phyloP scores from a whole-genome alignment of 2,329 filamentous ascomycete genomes.

The Xylaria sp. region DNA sequence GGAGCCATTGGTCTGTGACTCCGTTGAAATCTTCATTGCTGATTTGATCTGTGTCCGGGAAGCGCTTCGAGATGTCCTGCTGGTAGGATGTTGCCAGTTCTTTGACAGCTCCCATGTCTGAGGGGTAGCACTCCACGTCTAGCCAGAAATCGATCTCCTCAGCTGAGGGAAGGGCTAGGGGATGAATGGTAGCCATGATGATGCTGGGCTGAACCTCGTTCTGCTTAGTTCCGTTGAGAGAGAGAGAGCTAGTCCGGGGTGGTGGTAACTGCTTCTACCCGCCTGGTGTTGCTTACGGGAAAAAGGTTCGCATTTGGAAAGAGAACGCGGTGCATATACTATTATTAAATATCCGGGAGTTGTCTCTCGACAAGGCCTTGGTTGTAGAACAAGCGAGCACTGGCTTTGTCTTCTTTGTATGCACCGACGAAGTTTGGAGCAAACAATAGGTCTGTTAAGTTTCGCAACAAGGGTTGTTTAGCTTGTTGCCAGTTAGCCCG shows the following conservation, averaged over 20 bases:
- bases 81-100: not conserved
- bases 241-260: not conserved
- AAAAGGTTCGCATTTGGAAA: not conserved
- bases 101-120: not conserved
- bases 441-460: too few species aligned
- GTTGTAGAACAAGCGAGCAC: not conserved
- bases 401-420: too few species aligned
- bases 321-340: too few species aligned
- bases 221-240: not conserved
- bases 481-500: too few species aligned
- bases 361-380: not conserved
- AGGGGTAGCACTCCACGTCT: not conserved
- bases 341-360: not conserved
- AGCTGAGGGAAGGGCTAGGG: not conserved
- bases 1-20: conserved; percentile 2
- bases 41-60: not conserved
- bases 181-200: not conserved
- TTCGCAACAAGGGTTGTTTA: too few species aligned
- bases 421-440: too few species aligned
- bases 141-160: not conserved
- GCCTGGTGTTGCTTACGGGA: not conserved
- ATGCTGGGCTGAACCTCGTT: not conserved
- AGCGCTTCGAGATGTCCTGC: not conserved
- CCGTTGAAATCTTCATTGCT: not conserved
- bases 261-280: too few species aligned